Conservation (phyloP, 768 basidiomycete genomes). For the Psilocybe subaeruginosa region DNA sequence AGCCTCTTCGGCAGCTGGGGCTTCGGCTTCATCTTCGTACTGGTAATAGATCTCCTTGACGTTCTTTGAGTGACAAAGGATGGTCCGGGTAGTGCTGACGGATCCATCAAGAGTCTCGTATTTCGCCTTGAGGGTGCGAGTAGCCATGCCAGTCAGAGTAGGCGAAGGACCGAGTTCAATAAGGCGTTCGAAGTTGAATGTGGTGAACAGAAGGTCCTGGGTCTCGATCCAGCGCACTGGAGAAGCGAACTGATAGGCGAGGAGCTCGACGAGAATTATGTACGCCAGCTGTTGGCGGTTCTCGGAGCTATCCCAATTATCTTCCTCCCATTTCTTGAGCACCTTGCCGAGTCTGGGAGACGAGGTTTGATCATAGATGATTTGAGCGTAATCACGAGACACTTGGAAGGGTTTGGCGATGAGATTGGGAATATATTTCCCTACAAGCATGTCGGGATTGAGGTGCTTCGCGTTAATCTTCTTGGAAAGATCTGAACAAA, state of each 20-base stretch:
- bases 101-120: conserved; percentile 92
- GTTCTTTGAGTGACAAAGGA: conserved; percentile 95
- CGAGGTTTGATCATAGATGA: conserved; percentile 95
- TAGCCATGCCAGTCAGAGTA: conserved; percentile 94
- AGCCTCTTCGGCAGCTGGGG: conserved; percentile 40
- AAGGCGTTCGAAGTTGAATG: conserved; percentile 88
- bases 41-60: conserved; percentile 97
- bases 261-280: conserved; percentile 92
- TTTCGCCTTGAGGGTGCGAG: conserved; percentile 88
- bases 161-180: conserved; percentile 97
- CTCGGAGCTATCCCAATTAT: conserved; percentile 78
- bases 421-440: conserved; percentile 97
- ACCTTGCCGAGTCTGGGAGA: conserved; percentile 96
- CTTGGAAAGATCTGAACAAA: conserved; percentile 82
- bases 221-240: conserved; percentile 99
- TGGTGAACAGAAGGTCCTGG: conserved; percentile 89
- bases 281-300: conserved; percentile 95
- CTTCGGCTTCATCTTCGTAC: conserved; percentile 84
- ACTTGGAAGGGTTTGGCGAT: conserved; percentile 88
- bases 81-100: conserved; percentile 71
- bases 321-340: conserved; percentile 92
- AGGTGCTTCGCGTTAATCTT: conserved; percentile 93
- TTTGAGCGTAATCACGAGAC: conserved; percentile 85
- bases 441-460: conserved; percentile 92
- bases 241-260: conserved; percentile 98